These are phyloP conservation scores for Aspergillus cejpii DNA, from an alignment of 2,329 filamentous ascomycete genomes.

Conservation along the genomic window DNA sequence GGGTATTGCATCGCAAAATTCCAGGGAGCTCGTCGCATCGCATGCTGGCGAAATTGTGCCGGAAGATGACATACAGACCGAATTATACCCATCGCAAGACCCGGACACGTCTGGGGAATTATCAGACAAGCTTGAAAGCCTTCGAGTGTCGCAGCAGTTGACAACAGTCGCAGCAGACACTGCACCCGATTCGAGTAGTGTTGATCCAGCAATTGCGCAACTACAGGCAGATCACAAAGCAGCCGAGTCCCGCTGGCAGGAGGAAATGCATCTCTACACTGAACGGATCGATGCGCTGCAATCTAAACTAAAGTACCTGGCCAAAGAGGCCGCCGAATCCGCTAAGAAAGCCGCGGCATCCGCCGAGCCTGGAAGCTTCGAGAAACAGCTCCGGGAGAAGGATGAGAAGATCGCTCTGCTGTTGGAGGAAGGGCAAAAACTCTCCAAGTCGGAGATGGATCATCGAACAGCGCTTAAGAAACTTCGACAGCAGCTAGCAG, in stretches of 20 bases:
- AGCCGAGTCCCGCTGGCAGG: conserved; percentile 58
- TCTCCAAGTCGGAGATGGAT: conserved; percentile 80
- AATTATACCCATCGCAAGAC: neutral
- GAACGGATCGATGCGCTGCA: conserved; percentile 90
- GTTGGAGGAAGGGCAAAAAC: conserved; percentile 84
- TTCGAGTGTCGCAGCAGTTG: conserved; percentile 14
- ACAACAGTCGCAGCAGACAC: conserved; percentile 14
- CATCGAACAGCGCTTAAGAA: conserved; percentile 78
- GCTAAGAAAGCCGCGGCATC: conserved; percentile 62
- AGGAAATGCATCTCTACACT: conserved; percentile 74
- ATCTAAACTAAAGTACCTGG: conserved; percentile 81
- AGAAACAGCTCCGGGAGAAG: conserved; percentile 79
- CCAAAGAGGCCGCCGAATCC: conserved; percentile 68
- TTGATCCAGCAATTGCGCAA: conserved; percentile 44
- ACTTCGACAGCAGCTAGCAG: conserved; percentile 50
- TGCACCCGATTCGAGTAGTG: conserved; percentile 23
- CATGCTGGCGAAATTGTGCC: conserved; percentile 12
- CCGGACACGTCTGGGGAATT: neutral
- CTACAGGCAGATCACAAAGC: conserved; percentile 47
- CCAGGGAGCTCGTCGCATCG: conserved; percentile 20
- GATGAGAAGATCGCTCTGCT: conserved; percentile 84
- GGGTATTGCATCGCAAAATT: conserved; percentile 18
- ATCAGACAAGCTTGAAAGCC: conserved; percentile 3
- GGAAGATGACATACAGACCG: conserved; percentile 3
- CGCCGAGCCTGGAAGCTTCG: conserved; percentile 57